Conservation (phyloP, 1,284 basidiomycete genomes). For the Xanthoconium separans region DNA sequence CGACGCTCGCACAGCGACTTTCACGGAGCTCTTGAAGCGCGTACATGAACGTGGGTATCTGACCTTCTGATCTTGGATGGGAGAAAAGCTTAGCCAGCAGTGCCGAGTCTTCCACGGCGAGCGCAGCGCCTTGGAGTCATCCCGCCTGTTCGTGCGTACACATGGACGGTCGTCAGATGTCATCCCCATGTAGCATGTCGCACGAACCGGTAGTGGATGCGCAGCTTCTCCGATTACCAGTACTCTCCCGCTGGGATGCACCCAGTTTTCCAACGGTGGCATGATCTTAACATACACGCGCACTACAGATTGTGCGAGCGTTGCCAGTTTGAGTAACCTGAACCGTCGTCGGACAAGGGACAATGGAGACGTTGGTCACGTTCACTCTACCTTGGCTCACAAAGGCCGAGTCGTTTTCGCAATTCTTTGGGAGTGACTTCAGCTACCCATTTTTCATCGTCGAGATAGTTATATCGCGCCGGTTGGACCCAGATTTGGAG, state of each 20-base stretch:
- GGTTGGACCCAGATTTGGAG: slow-evolving; percentile 26
- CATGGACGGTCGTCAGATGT: background rate
- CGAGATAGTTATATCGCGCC: background rate
- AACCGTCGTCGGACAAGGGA: background rate
- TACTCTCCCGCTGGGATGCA: slow-evolving; percentile 43
- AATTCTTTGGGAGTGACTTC: slow-evolving; percentile 17
- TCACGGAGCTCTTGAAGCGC: slow-evolving; percentile 54
- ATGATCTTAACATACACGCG: slow-evolving; percentile 39
- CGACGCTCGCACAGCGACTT: slow-evolving; percentile 39
- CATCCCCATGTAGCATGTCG: background rate
- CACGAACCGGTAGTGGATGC: slow-evolving; percentile 51
- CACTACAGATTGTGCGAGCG: slow-evolving; percentile 34
- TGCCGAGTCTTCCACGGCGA: slow-evolving; percentile 57
- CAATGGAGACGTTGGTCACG: background rate
- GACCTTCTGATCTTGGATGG: slow-evolving; percentile 47
- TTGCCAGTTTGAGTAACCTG: slow-evolving; percentile 46
- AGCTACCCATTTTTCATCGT: slow-evolving; percentile 7
- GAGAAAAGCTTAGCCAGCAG: slow-evolving; percentile 58
- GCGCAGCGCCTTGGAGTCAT: slow-evolving; percentile 47
- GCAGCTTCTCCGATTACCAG: slow-evolving; percentile 53
- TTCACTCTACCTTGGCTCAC: slow-evolving; percentile 39
- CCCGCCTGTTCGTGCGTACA: slow-evolving; percentile 41
- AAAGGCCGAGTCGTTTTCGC: slow-evolving; percentile 25
- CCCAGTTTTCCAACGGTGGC: slow-evolving; percentile 52
- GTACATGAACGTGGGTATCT: slow-evolving; percentile 50